These are phyloP conservation scores for Iris macrosiphon DNA, from an alignment of 106 monocot species.

Conservation along the genomic window DNA sequence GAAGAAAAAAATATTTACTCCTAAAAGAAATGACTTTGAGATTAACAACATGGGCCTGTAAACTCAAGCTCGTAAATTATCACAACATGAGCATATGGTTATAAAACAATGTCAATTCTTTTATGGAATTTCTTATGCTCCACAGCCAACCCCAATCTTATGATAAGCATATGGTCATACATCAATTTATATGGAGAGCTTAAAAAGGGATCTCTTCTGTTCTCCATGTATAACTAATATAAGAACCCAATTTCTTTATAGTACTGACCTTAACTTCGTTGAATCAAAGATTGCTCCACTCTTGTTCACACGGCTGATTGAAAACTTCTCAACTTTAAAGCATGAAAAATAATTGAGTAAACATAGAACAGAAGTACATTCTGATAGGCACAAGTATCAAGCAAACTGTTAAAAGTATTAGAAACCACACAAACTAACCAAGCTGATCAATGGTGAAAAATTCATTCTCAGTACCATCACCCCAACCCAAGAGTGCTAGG, in stretches of 20 bases:
- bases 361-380: conserved; percentile 1
- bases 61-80: too few relatives aligned
- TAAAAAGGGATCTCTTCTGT: too few relatives aligned
- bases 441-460: conserved; percentile 90
- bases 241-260: not conserved
- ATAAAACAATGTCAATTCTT: too few relatives aligned
- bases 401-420: conserved; percentile 5
- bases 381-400: not conserved
- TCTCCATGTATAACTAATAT: too few relatives aligned
- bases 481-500: conserved; percentile 92
- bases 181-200: too few relatives aligned
- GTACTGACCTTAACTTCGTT: conserved; percentile 69
- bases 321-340: conserved; percentile 76
- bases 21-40: too few relatives aligned
- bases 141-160: too few relatives aligned
- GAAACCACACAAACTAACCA: conserved; percentile 37
- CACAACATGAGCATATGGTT: too few relatives aligned
- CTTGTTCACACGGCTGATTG: conserved; percentile 88
- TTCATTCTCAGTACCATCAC: conserved; percentile 99
- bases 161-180: too few relatives aligned
- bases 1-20: too few relatives aligned
- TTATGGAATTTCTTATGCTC: too few relatives aligned
- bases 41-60: too few relatives aligned
- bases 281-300: conserved; percentile 96
- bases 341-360: conserved; percentile 6